Conservation (phyloP, 2,329 filamentous ascomycete species). For the Fusarium sp. region DNA sequence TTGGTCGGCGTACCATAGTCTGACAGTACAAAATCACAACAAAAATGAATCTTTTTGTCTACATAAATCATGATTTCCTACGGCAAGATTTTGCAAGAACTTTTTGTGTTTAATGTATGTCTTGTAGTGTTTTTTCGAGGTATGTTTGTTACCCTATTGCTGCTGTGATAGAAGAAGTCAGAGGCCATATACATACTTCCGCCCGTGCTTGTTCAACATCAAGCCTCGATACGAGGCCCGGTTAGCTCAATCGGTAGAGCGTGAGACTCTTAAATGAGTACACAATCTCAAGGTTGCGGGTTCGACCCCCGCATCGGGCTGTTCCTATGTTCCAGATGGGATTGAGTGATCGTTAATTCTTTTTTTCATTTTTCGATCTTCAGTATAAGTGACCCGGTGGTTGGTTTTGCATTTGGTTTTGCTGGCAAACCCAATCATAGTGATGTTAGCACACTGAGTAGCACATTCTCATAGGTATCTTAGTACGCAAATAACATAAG, state of each 20-base stretch:
- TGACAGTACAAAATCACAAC: constrained; percentile 19
- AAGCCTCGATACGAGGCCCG: constrained; percentile 41
- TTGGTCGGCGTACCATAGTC: constrained; percentile 25
- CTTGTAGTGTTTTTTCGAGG: background rate
- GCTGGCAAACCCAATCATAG: background rate
- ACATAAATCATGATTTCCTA: background rate
- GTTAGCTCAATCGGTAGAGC: constrained; percentile 66
- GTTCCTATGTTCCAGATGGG: constrained; percentile 11
- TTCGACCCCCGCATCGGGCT: constrained; percentile 60
- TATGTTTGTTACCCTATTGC: too few relatives aligned
- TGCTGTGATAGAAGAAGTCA: accelerated
- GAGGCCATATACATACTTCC: accelerated
- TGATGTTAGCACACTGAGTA: background rate
- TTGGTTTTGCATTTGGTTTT: background rate
- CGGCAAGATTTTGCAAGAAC: background rate
- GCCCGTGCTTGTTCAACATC: accelerated
- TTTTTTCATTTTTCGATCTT: background rate
- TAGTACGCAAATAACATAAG: background rate
- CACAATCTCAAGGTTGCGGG: constrained; percentile 64
- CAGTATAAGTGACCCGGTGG: too few relatives aligned
- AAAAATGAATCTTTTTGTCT: constrained; percentile 13
- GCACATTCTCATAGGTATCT: background rate
- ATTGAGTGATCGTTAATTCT: constrained; percentile 15
- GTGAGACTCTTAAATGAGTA: constrained; percentile 70
- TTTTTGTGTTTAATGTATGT: background rate